Conservation (phyloP, 345 rosid genomes). For the Geranium rotundifolium region DNA sequence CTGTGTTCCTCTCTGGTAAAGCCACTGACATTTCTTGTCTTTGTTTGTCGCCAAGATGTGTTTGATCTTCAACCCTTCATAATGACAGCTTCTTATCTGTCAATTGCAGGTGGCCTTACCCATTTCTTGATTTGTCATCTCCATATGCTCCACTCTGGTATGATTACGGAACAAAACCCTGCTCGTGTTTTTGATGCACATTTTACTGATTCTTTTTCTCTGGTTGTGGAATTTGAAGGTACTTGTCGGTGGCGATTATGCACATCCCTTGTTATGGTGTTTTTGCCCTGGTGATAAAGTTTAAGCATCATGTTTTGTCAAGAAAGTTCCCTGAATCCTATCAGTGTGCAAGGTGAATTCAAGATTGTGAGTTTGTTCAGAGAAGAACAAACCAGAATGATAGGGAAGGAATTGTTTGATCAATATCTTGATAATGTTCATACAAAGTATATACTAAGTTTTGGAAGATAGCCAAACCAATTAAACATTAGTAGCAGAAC, state of each 20-base stretch:
- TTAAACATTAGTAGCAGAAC: not conserved
- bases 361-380: too few relatives aligned
- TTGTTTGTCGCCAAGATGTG: constrained; percentile 15
- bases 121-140: constrained; percentile 78
- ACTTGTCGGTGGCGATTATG: constrained; percentile 71
- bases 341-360: constrained; percentile 26
- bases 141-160: constrained; percentile 55
- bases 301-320: constrained; percentile 45
- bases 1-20: constrained; percentile 53
- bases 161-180: not conserved
- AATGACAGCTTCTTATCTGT: not conserved
- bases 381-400: too few relatives aligned
- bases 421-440: not conserved
- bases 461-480: constrained; percentile 9
- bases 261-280: constrained; percentile 78
- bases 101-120: constrained; percentile 90
- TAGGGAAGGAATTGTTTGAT: too few relatives aligned
- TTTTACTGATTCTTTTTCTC: not conserved
- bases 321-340: constrained; percentile 72
- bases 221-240: constrained; percentile 37
- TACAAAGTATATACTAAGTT: constrained; percentile 11
- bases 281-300: constrained; percentile 51
- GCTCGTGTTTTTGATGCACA: too few relatives aligned
- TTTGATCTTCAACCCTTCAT: not conserved
- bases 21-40: not conserved